phyloP scores from a whole-genome alignment of 2,329 filamentous ascomycete genomes.

The Akanthomyces dipterigenus region DNA sequence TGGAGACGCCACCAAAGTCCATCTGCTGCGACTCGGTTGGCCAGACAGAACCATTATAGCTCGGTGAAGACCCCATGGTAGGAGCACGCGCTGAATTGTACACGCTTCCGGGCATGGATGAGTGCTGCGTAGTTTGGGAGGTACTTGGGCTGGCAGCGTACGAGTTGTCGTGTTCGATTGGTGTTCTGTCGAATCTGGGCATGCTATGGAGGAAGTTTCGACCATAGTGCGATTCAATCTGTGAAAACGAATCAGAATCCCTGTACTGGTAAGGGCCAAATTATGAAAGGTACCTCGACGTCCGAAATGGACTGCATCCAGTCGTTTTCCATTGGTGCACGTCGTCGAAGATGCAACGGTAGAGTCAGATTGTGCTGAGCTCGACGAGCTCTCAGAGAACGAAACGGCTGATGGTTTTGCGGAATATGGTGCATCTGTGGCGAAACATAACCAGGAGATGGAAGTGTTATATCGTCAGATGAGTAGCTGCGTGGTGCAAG shows the following conservation, averaged over 20 bases:
- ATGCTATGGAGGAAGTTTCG: neutral
- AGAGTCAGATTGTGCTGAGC: neutral
- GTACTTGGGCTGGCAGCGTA: neutral
- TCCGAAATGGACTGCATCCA: constrained; percentile 16
- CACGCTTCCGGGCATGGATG: neutral
- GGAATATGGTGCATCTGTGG: neutral
- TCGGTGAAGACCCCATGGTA: neutral
- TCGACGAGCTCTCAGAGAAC: constrained; percentile 17
- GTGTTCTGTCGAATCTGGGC: neutral
- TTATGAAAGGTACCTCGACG: constrained; percentile 12
- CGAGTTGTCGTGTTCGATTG: neutral
- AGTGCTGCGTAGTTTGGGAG: neutral
- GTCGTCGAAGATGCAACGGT: neutral
- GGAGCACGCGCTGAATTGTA: neutral
- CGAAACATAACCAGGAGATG: neutral
- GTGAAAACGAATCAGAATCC: neutral
- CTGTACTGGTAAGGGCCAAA: neutral
- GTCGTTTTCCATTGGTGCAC: constrained; percentile 13
- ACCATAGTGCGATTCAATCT: neutral
- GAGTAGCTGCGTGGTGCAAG: neutral
- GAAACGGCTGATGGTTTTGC: neutral
- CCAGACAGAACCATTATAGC: neutral
- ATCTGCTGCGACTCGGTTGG: neutral
- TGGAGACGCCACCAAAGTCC: neutral
- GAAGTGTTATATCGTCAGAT: neutral